Percentiles rank a stretch among this genome's conserved stretches.
phyloP scores from a whole-genome alignment of 2,329 filamentous ascomycete genomes.

The Dactylellina cionopaga region DNA sequence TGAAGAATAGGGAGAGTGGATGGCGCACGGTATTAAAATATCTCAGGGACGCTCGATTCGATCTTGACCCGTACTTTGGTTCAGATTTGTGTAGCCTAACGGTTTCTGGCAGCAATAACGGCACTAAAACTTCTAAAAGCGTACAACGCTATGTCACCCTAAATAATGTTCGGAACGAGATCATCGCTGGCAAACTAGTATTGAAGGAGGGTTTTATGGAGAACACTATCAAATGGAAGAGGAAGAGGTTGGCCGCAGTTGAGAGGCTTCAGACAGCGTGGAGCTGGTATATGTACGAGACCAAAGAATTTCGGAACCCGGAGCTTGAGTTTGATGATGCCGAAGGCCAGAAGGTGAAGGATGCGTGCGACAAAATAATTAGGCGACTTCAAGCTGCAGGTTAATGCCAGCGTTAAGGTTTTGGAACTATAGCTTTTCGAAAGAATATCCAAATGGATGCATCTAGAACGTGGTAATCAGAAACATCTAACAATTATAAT shows the following conservation, averaged over 20 bases:
- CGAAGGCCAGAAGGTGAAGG: background rate
- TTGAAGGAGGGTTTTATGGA: background rate
- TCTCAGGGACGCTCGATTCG: background rate
- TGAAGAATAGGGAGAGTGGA: background rate
- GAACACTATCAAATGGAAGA: background rate
- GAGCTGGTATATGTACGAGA: background rate
- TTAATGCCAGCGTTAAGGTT: background rate
- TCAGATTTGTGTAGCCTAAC: too few relatives aligned
- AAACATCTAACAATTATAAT: too few relatives aligned
- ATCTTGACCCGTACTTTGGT: background rate
- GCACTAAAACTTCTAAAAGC: too few relatives aligned
- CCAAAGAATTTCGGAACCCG: background rate
- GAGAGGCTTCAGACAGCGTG: background rate
- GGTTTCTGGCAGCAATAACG: too few relatives aligned
- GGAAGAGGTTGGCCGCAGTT: background rate
- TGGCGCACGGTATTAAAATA: background rate
- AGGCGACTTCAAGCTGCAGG: background rate
- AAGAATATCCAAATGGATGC: too few relatives aligned
- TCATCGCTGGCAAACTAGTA: too few relatives aligned
- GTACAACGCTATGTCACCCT: too few relatives aligned
- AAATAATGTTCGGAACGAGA: too few relatives aligned
- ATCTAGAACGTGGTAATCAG: too few relatives aligned
- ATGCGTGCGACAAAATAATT: background rate
- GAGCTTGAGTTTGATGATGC: background rate
- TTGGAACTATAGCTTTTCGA: too few relatives aligned